A percentile compares a stretch with the other conserved stretches of the same genome.
Evolutionary conservation across 2,329 filamentous ascomycete species (phyloP).

Genomic region (Elsinoe necatrix): DNA sequence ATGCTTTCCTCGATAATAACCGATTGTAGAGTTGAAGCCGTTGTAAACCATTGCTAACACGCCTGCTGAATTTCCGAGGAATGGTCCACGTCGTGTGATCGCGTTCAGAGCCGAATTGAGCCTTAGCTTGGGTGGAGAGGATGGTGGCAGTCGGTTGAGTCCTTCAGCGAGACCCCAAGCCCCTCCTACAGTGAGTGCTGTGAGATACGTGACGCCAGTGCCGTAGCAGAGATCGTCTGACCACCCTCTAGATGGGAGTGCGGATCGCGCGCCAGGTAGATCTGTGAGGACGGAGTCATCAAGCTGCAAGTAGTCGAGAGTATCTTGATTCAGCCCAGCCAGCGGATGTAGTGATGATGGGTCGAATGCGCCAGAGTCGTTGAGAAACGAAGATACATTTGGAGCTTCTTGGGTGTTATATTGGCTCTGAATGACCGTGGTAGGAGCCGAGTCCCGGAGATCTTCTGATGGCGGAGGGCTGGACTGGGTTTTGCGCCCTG

Average conservation of each 20-base stretch:
- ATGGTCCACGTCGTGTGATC: constrained; percentile 84
- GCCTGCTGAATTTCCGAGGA: constrained; percentile 90
- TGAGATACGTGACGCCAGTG: constrained; percentile 85
- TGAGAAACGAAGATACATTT: constrained; percentile 81
- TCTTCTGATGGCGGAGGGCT: constrained; percentile 36
- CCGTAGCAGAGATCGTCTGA: constrained; percentile 98
- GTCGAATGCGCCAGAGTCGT: constrained; percentile 68
- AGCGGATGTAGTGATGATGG: constrained; percentile 85
- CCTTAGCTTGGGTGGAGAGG: constrained; percentile 79
- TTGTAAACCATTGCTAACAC: constrained; percentile 97
- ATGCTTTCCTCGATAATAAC: constrained; percentile 71
- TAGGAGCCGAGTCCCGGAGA: constrained; percentile 40
- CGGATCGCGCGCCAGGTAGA: constrained; percentile 75
- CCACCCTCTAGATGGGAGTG: constrained; percentile 90
- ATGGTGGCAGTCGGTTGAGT: constrained; percentile 59
- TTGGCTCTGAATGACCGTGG: constrained; percentile 33
- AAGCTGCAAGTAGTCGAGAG: constrained; percentile 87
- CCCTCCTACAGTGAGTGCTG: constrained; percentile 78
- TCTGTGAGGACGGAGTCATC: constrained; percentile 86
- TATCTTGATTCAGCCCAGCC: constrained; percentile 84
- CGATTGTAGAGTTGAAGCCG: constrained; percentile 76
- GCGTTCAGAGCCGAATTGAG: constrained; percentile 93
- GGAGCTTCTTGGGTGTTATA: constrained; percentile 52
- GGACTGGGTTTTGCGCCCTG: constrained; percentile 46
- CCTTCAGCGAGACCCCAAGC: constrained; percentile 90